phyloP scores from a whole-genome alignment of 495 filamentous ascomycete genomes.

The Amniculicola lignicola region DNA sequence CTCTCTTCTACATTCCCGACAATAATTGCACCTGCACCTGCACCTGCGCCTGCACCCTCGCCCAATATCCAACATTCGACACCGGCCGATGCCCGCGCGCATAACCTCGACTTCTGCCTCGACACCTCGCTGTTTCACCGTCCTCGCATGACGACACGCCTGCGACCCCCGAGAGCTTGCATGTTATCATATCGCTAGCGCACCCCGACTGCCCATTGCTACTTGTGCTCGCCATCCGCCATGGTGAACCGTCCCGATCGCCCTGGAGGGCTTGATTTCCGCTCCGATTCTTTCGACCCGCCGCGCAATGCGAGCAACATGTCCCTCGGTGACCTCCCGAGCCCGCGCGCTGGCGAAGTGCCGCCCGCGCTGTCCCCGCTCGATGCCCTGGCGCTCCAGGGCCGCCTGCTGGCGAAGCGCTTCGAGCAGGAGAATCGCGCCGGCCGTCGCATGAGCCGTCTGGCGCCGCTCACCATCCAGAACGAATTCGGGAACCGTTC shows the following conservation, averaged over 20 bases:
- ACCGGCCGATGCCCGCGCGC: constrained; percentile 9
- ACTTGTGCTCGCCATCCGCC: constrained; percentile 1
- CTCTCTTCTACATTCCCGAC: not conserved
- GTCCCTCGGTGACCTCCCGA: constrained; percentile 36
- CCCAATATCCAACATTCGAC: not conserved
- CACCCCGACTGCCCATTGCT: not conserved
- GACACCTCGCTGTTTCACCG: constrained; percentile 20
- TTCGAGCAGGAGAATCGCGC: constrained; percentile 69
- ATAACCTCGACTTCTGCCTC: constrained; percentile 27
- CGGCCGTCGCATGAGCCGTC: constrained; percentile 73
- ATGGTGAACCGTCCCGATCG: constrained; percentile 30
- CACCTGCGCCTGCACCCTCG: not conserved
- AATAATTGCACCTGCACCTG: too few relatives aligned
- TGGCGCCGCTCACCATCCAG: constrained; percentile 78
- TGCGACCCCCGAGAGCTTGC: constrained; percentile 3
- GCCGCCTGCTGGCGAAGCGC: constrained; percentile 79
- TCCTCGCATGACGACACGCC: constrained; percentile 18
- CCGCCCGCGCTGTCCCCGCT: constrained; percentile 91
- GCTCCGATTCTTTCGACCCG: constrained; percentile 26
- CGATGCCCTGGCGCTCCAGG: constrained; percentile 89
- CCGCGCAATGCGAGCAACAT: constrained; percentile 16
- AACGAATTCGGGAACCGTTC: constrained; percentile 70
- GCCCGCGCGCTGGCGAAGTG: constrained; percentile 62
- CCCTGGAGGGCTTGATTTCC: constrained; percentile 31
- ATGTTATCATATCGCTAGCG: constrained; percentile 15